These are phyloP conservation scores for Elongisporangium undulatum DNA, from an alignment of 352 stramenopile genomes.

Conservation along the genomic window DNA sequence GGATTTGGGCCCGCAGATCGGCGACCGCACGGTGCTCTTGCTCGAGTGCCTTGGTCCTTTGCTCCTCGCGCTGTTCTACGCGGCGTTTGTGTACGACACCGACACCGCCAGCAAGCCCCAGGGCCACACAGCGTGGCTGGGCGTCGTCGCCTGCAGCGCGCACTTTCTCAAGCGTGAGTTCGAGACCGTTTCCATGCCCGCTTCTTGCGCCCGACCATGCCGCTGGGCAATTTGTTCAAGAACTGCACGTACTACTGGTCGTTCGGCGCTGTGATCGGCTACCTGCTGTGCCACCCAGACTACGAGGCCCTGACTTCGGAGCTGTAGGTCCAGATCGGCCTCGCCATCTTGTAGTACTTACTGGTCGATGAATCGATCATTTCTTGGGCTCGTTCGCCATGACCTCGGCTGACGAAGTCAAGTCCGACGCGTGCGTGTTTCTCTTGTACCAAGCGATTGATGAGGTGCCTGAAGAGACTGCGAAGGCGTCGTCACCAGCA, in stretches of 20 bases:
- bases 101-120: constrained; percentile 30
- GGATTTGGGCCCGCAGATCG: constrained; percentile 84
- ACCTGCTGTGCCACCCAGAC: constrained; percentile 73
- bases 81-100: constrained; percentile 66
- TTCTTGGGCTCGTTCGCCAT: too few relatives aligned
- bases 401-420: too few relatives aligned
- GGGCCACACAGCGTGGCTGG: constrained; percentile 43
- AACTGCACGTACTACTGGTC: constrained; percentile 90
- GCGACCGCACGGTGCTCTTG: constrained; percentile 87
- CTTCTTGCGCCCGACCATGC: constrained; percentile 87
- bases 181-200: constrained; percentile 87
- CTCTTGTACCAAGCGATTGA: too few relatives aligned
- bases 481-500: too few relatives aligned
- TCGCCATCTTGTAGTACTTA: constrained; percentile 70
- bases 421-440: too few relatives aligned
- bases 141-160: constrained; percentile 56
- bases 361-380: too few relatives aligned
- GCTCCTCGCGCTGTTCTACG: constrained; percentile 81
- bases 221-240: constrained; percentile 87
- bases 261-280: constrained; percentile 80
- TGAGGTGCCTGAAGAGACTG: too few relatives aligned
- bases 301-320: constrained; percentile 49
- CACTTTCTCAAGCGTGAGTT: constrained; percentile 88
- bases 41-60: constrained; percentile 84
- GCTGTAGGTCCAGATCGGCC: constrained; percentile 47